Evolutionary conservation across 2,329 filamentous ascomycete species (phyloP), one percentile per base, ranked within the genome.

Genomic region (Fusarium napiforme): DNA sequence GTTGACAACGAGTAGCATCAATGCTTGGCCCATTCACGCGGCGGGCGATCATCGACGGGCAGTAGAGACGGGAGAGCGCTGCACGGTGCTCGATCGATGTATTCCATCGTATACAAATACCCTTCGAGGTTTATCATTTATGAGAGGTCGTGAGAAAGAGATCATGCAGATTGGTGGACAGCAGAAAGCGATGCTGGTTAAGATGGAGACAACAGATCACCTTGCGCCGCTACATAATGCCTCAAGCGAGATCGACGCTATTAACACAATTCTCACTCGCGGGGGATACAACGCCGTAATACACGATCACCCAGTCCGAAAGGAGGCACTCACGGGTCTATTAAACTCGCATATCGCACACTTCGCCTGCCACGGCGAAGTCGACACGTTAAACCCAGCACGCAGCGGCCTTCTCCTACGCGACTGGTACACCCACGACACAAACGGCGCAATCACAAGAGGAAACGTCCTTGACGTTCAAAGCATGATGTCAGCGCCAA

Each of bases 81-180:
- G 55, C 39, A 46, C 55, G 12, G 55, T 57, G 2, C 30, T 57
- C 4, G 55, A 57, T 57, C 55, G 39, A 26, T 57, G 55, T 12
- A 5, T 57, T 14, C 39, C 55, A 21, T 57, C 55, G 4, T 57
- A 57, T 7, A 46, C n/a, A 5, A 57, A 57, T 9, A 57, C 55
- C 2, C 39, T 57, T 21, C 55, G 55, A 7, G 39, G 55, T 0
- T 9, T 57, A 5, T 46, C 55, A 2, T 57, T 57, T 3, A 39
- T 46, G 7, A 57, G 55, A 5, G 2, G 4, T 0, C 55, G 55
- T 3, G 55, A 46, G 30, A 57, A 12, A 2, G 55, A 57, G 2
- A n/a, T 57, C 2, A 26, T 12, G 14, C 26, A 18, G 16, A 0
- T 0, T 7, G 9, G 1, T 11, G 14, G 18, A 7, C 5, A 4